Evolutionary conservation across 1,284 basidiomycete genomes (phyloP).

Genomic region (Naganishia sp.): DNA sequence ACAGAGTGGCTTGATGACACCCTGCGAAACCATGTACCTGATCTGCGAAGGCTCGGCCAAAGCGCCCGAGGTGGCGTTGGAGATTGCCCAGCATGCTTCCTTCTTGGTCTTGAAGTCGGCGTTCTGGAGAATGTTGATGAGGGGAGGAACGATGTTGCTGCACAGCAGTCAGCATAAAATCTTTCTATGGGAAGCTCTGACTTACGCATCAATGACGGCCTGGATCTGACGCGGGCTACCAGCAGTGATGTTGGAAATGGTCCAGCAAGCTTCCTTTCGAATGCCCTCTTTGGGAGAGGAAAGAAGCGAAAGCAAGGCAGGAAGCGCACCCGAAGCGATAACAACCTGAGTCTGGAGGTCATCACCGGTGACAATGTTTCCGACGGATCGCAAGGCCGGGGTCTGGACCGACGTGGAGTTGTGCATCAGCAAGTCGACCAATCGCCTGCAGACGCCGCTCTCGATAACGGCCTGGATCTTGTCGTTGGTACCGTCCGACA

Average conservation of each 20-base stretch:
- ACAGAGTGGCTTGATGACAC: constrained; percentile 98
- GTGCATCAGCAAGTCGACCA: constrained; percentile 98
- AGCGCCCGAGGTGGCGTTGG: constrained; percentile 97
- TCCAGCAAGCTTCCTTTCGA: constrained; percentile 96
- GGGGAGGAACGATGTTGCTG: constrained; percentile 84
- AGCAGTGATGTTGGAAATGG: constrained; percentile 98
- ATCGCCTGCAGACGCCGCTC: constrained; percentile 92
- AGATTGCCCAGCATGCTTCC: constrained; percentile 99
- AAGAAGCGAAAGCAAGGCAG: constrained; percentile 85
- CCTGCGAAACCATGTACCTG: constrained; percentile 95
- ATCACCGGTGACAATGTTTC: constrained; percentile 98
- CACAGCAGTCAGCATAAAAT: not conserved
- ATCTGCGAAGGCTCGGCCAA: constrained; percentile 96
- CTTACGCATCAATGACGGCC: constrained; percentile 62
- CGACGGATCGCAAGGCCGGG: constrained; percentile 93
- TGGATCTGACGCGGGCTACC: constrained; percentile 97
- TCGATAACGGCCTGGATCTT: constrained; percentile 99
- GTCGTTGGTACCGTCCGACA: constrained; percentile 98
- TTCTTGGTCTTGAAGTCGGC: constrained; percentile 99
- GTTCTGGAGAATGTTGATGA: constrained; percentile 96
- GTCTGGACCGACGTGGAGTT: constrained; percentile 98
- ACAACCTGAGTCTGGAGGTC: constrained; percentile 98
- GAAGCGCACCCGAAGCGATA: constrained; percentile 92
- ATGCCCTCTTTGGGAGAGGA: constrained; percentile 94
- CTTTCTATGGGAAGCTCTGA: constrained; percentile 4